Evolutionary conservation across 108 stramenopile genomes (phyloP).

Genomic region (Skeletonema marinoi): DNA sequence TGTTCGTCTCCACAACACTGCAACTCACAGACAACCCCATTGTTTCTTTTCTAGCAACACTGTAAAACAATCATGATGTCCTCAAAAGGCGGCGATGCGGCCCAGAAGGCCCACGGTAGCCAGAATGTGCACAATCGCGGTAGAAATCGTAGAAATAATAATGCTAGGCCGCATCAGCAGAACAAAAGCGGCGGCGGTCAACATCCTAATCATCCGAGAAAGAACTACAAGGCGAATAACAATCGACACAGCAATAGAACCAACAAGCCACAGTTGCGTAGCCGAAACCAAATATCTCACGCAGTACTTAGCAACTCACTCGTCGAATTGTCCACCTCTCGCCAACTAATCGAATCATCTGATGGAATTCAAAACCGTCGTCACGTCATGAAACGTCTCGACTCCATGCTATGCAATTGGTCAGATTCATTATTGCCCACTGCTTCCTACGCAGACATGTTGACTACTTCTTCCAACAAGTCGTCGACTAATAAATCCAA

Average conservation of each 20-base stretch:
- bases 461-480: background rate
- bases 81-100: background rate
- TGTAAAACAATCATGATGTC: background rate
- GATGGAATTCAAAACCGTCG: slow-evolving; percentile 31
- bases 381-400: slow-evolving; percentile 33
- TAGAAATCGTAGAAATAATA: slow-evolving; percentile 23
- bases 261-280: background rate
- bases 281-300: slow-evolving; percentile 5
- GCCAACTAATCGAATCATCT: slow-evolving; percentile 30
- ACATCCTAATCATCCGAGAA: background rate
- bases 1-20: too few species aligned
- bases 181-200: background rate
- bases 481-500: background rate
- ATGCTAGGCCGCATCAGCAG: background rate
- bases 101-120: background rate
- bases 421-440: background rate
- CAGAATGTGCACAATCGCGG: slow-evolving; percentile 27
- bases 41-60: too few species aligned
- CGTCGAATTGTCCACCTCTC: slow-evolving; percentile 13
- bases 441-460: background rate
- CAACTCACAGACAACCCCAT: too few species aligned
- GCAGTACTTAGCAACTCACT: slow-evolving; percentile 27
- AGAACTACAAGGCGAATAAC: background rate
- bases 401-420: slow-evolving; percentile 31
- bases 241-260: slow-evolving; percentile 3